Evolutionary conservation across 2,329 filamentous ascomycete genomes (phyloP).

Genomic region (Phyllosticta citriasiana): DNA sequence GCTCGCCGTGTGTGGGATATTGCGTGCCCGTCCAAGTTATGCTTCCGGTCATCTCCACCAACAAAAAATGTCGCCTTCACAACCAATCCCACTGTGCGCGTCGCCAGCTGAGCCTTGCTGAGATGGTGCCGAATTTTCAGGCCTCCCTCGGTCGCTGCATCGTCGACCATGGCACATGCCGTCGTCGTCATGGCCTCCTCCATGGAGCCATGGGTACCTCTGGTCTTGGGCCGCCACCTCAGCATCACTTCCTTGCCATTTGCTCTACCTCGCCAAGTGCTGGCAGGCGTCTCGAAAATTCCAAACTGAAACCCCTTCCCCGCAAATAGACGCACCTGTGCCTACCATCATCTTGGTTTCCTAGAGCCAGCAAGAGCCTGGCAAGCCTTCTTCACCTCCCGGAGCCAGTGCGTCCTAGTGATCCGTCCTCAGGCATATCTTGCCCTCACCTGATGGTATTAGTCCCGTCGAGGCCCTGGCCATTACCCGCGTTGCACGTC

Average conservation of each 20-base stretch:
- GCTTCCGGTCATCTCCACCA: not conserved
- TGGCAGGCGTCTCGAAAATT: slow-evolving; percentile 10
- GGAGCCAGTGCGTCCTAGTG: slow-evolving; percentile 7
- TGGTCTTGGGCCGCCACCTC: not conserved
- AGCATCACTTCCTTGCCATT: not conserved
- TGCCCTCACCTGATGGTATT: slow-evolving; percentile 11
- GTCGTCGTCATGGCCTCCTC: not conserved
- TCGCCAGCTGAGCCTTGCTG: not conserved
- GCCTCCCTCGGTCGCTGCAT: not conserved
- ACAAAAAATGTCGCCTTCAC: not conserved
- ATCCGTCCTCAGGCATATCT: slow-evolving; percentile 10
- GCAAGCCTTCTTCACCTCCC: slow-evolving; percentile 10
- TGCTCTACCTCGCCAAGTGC: slow-evolving; percentile 4
- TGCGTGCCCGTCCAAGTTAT: not conserved
- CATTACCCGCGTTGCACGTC: slow-evolving; percentile 3
- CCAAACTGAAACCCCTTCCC: slow-evolving; percentile 12
- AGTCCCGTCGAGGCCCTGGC: slow-evolving; percentile 8
- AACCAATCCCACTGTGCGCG: not conserved
- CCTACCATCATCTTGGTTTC: slow-evolving; percentile 9
- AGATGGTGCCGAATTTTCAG: not conserved
- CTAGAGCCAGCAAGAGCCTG: slow-evolving; percentile 4
- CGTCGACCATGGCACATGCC: not conserved
- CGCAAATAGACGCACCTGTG: slow-evolving; percentile 11
- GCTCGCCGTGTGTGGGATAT: not conserved
- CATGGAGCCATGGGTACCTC: not conserved